A percentile compares a stretch with the other conserved stretches of the same genome.
Evolutionary conservation across 352 stramenopile genomes (phyloP).

Genomic region (Pythium sukuiense): DNA sequence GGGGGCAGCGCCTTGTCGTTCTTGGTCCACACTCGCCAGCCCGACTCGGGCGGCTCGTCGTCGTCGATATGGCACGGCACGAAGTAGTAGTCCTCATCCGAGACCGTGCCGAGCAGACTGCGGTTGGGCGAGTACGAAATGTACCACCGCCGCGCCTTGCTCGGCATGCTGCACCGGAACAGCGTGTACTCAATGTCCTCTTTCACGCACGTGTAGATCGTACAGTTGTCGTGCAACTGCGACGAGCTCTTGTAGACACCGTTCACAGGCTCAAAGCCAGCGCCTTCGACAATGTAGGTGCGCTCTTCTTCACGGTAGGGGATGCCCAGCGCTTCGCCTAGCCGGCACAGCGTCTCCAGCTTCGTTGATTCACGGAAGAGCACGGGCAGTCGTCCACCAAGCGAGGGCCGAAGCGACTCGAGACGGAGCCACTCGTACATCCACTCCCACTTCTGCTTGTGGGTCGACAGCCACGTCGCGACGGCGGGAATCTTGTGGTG

Average conservation of each 20-base stretch:
- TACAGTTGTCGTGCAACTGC: conserved; percentile 72
- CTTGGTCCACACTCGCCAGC: conserved; percentile 88
- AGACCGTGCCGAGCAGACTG: conserved; percentile 79
- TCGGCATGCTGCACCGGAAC: conserved; percentile 98
- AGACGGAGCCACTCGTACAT: conserved; percentile 88
- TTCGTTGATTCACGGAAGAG: conserved; percentile 76
- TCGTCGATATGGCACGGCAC: conserved; percentile 80
- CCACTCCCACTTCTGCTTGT: conserved; percentile 73
- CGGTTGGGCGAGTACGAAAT: conserved; percentile 95
- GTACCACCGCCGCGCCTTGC: conserved; percentile 98
- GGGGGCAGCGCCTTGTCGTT: conserved; percentile 73
- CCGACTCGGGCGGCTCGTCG: conserved; percentile 69
- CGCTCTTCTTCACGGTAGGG: conserved; percentile 75
- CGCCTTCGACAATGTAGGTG: conserved; percentile 87
- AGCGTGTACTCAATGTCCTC: conserved; percentile 90
- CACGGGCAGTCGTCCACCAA: conserved; percentile 64
- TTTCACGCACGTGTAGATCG: conserved; percentile 67
- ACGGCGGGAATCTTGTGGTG: conserved; percentile 62
- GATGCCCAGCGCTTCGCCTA: conserved; percentile 65
- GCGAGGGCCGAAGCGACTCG: conserved; percentile 76
- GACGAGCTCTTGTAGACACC: conserved; percentile 91
- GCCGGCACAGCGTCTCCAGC: conserved; percentile 59
- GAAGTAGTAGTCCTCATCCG: conserved; percentile 89
- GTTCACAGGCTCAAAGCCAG: conserved; percentile 91
- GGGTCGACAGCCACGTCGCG: conserved; percentile 50